phyloP scores from a whole-genome alignment of 2,329 filamentous ascomycete genomes.

The Colletotrichum sansevieriae region DNA sequence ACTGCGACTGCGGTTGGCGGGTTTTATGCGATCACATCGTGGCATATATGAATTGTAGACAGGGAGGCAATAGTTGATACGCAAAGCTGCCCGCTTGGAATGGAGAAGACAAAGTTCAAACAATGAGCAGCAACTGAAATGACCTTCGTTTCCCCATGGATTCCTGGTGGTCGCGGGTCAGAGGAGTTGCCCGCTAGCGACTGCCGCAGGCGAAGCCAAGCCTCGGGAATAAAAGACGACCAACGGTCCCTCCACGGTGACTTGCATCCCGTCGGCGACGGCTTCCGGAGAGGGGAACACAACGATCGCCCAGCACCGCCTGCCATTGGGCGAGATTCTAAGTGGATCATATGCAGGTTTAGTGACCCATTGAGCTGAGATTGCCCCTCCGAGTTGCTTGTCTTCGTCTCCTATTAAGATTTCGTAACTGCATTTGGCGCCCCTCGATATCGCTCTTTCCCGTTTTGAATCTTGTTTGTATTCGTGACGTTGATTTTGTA shows the following conservation, averaged over 20 bases:
- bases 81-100: conserved; percentile 35
- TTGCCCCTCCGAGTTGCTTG: not conserved
- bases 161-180: not conserved
- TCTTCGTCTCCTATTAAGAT: not conserved
- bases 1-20: conserved; percentile 48
- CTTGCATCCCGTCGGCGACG: conserved; percentile 22
- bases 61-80: conserved; percentile 34
- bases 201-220: conserved; percentile 22
- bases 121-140: not conserved
- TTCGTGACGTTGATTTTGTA: too few species aligned
- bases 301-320: not conserved
- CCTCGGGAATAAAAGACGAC: not conserved
- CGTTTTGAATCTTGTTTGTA: too few species aligned
- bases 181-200: not conserved
- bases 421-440: rapidly evolving
- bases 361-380: not conserved
- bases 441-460: too few species aligned
- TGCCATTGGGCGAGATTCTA: conserved; percentile 30
- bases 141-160: not conserved
- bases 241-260: conserved; percentile 7
- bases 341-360: conserved; percentile 34
- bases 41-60: conserved; percentile 42
- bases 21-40: conserved; percentile 47
- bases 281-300: conserved; percentile 11
- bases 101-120: conserved; percentile 39